Evolutionary conservation across 805 yeast species (phyloP), one percentile per base, ranked within the genome.

Genomic region (Pichia exigua): DNA sequence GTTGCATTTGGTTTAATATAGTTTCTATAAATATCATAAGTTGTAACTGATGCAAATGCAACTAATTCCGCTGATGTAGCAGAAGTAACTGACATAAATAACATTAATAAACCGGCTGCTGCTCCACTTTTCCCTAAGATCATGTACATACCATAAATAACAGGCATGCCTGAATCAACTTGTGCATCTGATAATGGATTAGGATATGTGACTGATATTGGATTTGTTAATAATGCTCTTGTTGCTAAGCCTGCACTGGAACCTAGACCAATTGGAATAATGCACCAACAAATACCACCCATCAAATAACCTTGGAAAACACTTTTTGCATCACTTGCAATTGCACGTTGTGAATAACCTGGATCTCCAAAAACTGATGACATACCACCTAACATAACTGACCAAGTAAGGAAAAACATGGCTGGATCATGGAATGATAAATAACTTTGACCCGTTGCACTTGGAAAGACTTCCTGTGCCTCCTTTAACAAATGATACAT

Each of bases 221-320:
- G 72, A 41, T 64, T 62, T 4, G 52, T 51, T 40, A 64, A 42
- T 26, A 72, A 54, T 4, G 71, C 74, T 49, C 70, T 59, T 60
- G 73, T 61, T 2, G 69, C 68, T 46, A 71, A 61, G 18, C 73
- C 75, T 4, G 67, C 60, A 72, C 57, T 47, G 72, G 63, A 47
- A 65, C 92, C 83, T 26, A 72, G 53, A 1, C 69, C 64, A 52
- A 61, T 59, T 18, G 76, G 76, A 42, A 72, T 63, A 3, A 65
- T 58, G 53, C 58, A 57, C 74, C 75, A 71, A 47, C 68, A 64
- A 4, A 69, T 24, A 22, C 67, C 72, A n/a, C 76, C 76, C 44
- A 62, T 45, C 22, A 67, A 49, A 52, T 72, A 72, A 9, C 74
- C 76, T 9, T 41, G 40, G 26, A 71, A 63, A 4, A 67, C 69